Base-by-base conservation (phyloP, 768 basidiomycete species). In the Tricholoma hemisulphureum region DNA sequence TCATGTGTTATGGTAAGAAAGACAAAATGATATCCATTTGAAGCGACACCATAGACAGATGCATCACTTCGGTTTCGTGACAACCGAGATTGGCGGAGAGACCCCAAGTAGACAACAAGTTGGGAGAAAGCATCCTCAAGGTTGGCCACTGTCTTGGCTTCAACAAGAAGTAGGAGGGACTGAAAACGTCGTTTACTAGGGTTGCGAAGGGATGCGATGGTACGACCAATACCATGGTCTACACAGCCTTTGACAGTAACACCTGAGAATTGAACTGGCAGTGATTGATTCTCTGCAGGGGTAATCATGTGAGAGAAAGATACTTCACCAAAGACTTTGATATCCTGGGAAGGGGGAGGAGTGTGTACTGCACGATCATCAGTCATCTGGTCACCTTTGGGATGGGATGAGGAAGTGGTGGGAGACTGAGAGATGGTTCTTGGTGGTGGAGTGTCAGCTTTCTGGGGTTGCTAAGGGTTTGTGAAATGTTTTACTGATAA, bases 1-100 rank as follows among this genome's bases (percentile, higher is more conserved):
- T 58, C 58, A 34, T 64, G 63, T 37, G 61, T 51, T 46, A 64
- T 64, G 20, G 49, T 64, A 18, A 62, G 39, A 39, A 64, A 64
- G 58, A 41, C 35, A 56, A 51, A 64, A 18, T 11, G 7, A 49
- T 56, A 56, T 43, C 63, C 63, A 51, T 64, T 61, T 21, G 61
- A 55, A 20, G 58, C 57, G 32, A 61, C 48, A 49, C 63, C 63
- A 57, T 62, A 62, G 58, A 64, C 58, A 14, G 63, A 59, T 24
- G 58, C 45, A 62, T 62, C 39, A 20, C 51, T 62, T 58, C 55
- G 51, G 28, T 50, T 32, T 54, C 62, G 57, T n/a, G 37, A 51
- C 50, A 37, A 46, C 50, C 61, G 63, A 20, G 63, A 64, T 55
- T 64, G 63, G 55, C 50, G 62, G 51, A 64, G 62, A 49, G 28